Conservation (phyloP, 2,329 filamentous ascomycete species). For the Aspergillus niger region DNA sequence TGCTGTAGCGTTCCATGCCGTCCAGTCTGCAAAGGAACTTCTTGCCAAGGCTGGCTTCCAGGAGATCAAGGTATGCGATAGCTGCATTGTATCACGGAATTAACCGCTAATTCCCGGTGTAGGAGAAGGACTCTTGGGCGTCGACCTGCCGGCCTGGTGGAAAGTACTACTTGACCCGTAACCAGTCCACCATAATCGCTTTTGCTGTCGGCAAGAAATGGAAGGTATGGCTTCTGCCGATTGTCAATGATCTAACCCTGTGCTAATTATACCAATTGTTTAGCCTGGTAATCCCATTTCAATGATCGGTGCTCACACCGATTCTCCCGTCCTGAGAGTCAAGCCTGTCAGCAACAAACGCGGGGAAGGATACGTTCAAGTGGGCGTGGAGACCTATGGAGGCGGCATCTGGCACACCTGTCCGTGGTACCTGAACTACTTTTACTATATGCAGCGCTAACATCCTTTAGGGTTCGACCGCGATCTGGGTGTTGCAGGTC, state of each 20-base stretch:
- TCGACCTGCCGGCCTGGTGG: slow-evolving; percentile 78
- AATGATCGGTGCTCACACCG: slow-evolving; percentile 95
- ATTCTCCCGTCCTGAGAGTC: slow-evolving; percentile 86
- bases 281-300: slow-evolving; percentile 80
- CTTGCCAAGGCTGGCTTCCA: slow-evolving; percentile 83
- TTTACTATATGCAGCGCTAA: slow-evolving; percentile 16
- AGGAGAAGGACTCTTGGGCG: slow-evolving; percentile 88
- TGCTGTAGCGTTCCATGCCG: slow-evolving; percentile 83
- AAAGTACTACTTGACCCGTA: slow-evolving; percentile 95
- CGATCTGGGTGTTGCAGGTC: slow-evolving; percentile 85
- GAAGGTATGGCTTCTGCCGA: slow-evolving; percentile 52
- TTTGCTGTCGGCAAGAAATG: slow-evolving; percentile 90
- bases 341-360: slow-evolving; percentile 93
- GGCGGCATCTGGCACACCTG: slow-evolving; percentile 97
- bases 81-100: neutral
- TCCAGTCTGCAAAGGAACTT: slow-evolving; percentile 73
- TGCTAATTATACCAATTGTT: slow-evolving; percentile 1
- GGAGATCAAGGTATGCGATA: slow-evolving; percentile 65
- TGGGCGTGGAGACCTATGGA: slow-evolving; percentile 95
- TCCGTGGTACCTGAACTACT: slow-evolving; percentile 22
- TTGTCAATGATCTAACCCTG: neutral
- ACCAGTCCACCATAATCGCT: slow-evolving; percentile 86
- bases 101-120: slow-evolving; percentile 2
- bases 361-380: slow-evolving; percentile 83
- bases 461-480: slow-evolving; percentile 74